phyloP scores from a whole-genome alignment of 768 basidiomycete genomes.

The Sarcomyxa edulis region DNA sequence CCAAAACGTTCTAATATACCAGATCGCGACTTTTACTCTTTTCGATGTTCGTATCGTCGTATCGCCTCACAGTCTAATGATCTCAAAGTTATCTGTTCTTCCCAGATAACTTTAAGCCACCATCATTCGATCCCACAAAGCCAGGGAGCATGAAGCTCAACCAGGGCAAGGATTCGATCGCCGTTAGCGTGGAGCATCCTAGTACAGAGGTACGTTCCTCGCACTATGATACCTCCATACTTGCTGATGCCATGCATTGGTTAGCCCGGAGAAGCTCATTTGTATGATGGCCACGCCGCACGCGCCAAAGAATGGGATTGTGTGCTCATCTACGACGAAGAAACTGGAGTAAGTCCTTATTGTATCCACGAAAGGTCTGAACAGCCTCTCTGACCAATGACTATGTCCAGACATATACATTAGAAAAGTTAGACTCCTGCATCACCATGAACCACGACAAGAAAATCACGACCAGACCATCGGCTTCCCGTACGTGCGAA shows the following conservation, averaged over 20 bases:
- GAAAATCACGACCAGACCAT: constrained; percentile 23
- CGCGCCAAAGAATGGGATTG: constrained; percentile 69
- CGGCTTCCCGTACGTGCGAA: constrained; percentile 26
- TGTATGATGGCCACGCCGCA: constrained; percentile 54
- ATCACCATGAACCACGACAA: constrained; percentile 50
- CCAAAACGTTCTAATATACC: constrained; percentile 42
- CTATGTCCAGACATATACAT: constrained; percentile 53
- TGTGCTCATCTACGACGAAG: constrained; percentile 77
- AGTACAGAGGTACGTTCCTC: constrained; percentile 49
- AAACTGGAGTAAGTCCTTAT: constrained; percentile 49
- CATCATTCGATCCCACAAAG: constrained; percentile 59
- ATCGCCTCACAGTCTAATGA: background rate
- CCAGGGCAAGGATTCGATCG: constrained; percentile 45
- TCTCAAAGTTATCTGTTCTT: background rate
- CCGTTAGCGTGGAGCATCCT: constrained; percentile 58
- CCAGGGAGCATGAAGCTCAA: constrained; percentile 63
- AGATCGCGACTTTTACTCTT: constrained; percentile 70
- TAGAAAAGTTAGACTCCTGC: constrained; percentile 72
- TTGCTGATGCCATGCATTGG: background rate
- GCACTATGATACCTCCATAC: background rate
- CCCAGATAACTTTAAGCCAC: constrained; percentile 73
- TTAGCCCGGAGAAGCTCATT: constrained; percentile 47
- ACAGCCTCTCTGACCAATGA: no score
- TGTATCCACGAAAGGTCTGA: no score
- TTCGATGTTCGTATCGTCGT: constrained; percentile 53